Evolutionary conservation across 306 rosid species (phyloP).

Genomic region (Quercus bicolor): DNA sequence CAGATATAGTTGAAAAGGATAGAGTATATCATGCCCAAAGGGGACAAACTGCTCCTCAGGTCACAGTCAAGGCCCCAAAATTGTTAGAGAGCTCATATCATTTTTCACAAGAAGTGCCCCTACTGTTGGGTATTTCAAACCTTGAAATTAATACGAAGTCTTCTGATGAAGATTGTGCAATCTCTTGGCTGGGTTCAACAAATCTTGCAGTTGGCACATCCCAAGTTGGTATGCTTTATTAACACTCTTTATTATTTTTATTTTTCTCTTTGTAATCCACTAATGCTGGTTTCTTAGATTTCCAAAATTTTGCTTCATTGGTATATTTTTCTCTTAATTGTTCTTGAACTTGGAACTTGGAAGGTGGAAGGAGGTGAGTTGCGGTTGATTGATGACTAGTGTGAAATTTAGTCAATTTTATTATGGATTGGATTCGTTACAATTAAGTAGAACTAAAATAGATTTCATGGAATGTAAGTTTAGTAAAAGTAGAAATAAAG

Average conservation of each 20-base stretch:
- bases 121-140: slow-evolving; percentile 29
- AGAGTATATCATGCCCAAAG: slow-evolving; percentile 61
- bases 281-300: slow-evolving; percentile 8
- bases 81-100: slow-evolving; percentile 24
- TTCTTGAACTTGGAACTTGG: too few species aligned
- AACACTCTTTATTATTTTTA: not conserved
- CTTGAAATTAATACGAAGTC: slow-evolving; percentile 16
- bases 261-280: not conserved
- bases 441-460: too few species aligned
- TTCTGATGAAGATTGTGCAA: slow-evolving; percentile 26
- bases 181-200: slow-evolving; percentile 70
- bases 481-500: too few species aligned
- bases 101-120: slow-evolving; percentile 26
- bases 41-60: slow-evolving; percentile 70
- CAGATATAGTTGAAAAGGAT: slow-evolving; percentile 73
- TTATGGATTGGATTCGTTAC: too few species aligned
- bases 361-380: too few species aligned
- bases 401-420: too few species aligned
- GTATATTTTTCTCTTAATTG: too few species aligned
- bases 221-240: slow-evolving; percentile 49
- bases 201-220: slow-evolving; percentile 66
- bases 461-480: too few species aligned
- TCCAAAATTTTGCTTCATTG: not conserved
- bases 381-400: too few species aligned
- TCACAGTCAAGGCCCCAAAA: slow-evolving; percentile 49